Evolutionary conservation across 2,329 filamentous ascomycete genomes (phyloP).

Genomic region (Fonsecaea nubica): DNA sequence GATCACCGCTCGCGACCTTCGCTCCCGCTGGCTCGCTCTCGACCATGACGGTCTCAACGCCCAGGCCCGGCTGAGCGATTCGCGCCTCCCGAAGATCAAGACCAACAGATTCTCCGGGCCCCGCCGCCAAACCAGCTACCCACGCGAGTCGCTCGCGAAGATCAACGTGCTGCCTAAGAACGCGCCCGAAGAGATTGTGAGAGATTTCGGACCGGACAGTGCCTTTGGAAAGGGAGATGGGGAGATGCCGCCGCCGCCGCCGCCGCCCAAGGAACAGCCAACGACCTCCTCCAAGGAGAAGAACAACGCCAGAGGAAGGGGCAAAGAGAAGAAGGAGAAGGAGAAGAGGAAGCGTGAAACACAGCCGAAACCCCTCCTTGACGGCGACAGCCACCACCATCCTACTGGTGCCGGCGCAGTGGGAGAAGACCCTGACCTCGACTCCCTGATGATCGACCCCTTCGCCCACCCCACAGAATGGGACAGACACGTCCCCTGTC

Average conservation of each 20-base stretch:
- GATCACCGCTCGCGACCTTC: conserved; percentile 55
- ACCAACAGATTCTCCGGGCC: conserved; percentile 32
- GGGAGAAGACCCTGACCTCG: not conserved
- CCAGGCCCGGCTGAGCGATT: conserved; percentile 7
- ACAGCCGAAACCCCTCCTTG: conserved; percentile 15
- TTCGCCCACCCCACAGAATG: conserved; percentile 26
- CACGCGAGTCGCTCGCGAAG: conserved; percentile 31
- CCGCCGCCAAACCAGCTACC: conserved; percentile 26
- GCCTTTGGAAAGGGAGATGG: conserved; percentile 33
- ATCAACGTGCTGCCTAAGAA: conserved; percentile 39
- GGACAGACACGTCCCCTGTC: conserved; percentile 61
- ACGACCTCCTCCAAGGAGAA: conserved; percentile 16
- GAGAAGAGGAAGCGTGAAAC: conserved; percentile 29
- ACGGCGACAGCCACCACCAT: too few species aligned
- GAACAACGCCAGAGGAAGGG: conserved; percentile 5
- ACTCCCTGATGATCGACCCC: conserved; percentile 9
- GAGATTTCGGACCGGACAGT: conserved; percentile 34
- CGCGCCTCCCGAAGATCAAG: conserved; percentile 24
- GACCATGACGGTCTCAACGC: conserved; percentile 43
- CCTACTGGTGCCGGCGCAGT: too few species aligned
- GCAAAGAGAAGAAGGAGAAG: conserved; percentile 33
- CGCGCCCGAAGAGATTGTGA: conserved; percentile 36
- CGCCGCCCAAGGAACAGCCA: conserved; percentile 23
- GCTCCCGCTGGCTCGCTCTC: conserved; percentile 74
- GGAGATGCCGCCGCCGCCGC: conserved; percentile 15